Evolutionary conservation across 108 stramenopile species (phyloP), one percentile per base, ranked within the genome.

Genomic region (Fistulifera solaris): DNA sequence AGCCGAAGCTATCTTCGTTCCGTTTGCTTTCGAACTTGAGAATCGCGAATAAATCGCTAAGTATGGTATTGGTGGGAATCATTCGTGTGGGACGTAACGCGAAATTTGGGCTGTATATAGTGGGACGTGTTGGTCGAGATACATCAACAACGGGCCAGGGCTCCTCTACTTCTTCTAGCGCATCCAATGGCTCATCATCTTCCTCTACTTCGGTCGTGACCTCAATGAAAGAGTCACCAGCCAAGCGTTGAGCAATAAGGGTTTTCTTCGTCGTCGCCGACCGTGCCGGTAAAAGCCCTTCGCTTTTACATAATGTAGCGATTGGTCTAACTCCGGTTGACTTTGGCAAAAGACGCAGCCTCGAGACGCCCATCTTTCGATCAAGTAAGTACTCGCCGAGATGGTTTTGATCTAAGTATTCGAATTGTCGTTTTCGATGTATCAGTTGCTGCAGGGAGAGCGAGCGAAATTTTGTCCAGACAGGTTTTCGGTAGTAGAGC

Each of bases 401-500:
- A 38, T 72, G 71, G 0, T 19, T 39, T 3, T 16, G 21, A 4
- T 51, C 56, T 27, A 84, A 52, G 46, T 75, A 71, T 16, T 49
- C 45, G 43, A 78, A 86, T 38, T 85, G 81, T 8, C 12, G 18
- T 40, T 24, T 46, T 2, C 61, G 42, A 17, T 35, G 31, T 8
- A 35, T 3, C 31, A 93, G 59, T 40, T 63, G 64, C 31, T 66
- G 51, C 66, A 93, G 66, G 10, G 87, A 75, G 16, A 83, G 45
- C 0, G 66, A 45, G 18, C 82, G 71, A 62, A 89, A 78, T 10
- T 60, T 40, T 10, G 70, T 63, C 92, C 92, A 94, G 13, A 89
- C 78, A n/a, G 87, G 85, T 52, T 78, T 81, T 28, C 92, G 68
- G 48, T 89, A 94, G 64, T 87, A 94, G 0, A 87, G 45, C 0